Base-by-base conservation (phyloP, 495 filamentous ascomycete genomes). In the Trichocladium uniseriatum region DNA sequence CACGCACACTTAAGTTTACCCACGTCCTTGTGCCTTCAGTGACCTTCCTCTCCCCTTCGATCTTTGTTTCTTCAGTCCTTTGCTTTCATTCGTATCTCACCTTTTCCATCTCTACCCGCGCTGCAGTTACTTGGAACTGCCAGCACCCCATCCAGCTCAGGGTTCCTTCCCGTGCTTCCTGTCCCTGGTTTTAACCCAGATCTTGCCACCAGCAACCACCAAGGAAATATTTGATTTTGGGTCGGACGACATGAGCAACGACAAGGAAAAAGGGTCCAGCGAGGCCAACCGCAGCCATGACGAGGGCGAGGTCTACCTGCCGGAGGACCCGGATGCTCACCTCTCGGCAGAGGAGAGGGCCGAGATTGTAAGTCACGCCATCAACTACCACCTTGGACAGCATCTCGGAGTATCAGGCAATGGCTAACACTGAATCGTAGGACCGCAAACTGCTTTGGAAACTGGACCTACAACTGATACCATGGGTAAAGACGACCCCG, bases 381-480 rank as follows among this genome's bases (percentile, higher is more conserved):
- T 8, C 40, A 18, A 8, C 24, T 36, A 19, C 20, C 10, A 27
- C 19, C 8, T 14, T 1, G 13, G 1, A 29, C 21, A n/a, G n/a
- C n/a, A n/a, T n/a, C n/a, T n/a, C n/a, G n/a, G n/a, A n/a, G n/a
- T n/a, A n/a, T n/a, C n/a, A n/a, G n/a, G n/a, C 0, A 29, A 47
- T 34, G 31, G 35, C 50, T 56, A 19, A 59, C 45, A 19, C 7
- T 22, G 0, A 2, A 8, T 14, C 16, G 6, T 28, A 88, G 84
- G 84, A 88, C 49, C 75, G 78, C 5, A 72, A 71, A 37, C 72
- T 92, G 3, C 55, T 91, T 0, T 75, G 82, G 72, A 84, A 81
- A 59, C 72, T 91, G 6, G 86, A 91, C 53, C 46, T 80, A 16
- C 72, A 71, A 10, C 72, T 91, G 6, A 82, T 92, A 21, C 87